These are phyloP conservation scores for Lactarius evosmus DNA, from an alignment of 768 basidiomycete species.

Conservation along the genomic window DNA sequence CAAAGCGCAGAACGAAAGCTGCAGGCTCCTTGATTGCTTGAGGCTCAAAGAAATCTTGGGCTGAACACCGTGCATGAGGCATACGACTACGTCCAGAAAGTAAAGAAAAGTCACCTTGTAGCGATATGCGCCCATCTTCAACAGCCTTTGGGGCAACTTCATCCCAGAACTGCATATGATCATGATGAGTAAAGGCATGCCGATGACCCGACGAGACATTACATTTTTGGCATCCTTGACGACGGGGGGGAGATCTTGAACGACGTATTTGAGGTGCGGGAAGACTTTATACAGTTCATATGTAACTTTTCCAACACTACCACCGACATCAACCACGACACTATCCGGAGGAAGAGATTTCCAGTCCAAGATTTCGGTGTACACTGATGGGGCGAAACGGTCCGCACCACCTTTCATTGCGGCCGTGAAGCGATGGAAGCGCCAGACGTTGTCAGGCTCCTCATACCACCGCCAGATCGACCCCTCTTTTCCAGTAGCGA, in stretches of 20 bases:
- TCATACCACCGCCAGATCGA: constrained; percentile 15
- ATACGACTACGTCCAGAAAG: not conserved
- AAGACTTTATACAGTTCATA: constrained; percentile 36
- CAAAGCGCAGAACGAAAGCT: constrained; percentile 29
- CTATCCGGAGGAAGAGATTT: constrained; percentile 31
- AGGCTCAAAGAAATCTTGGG: constrained; percentile 20
- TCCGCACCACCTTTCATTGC: constrained; percentile 12
- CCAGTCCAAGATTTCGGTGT: constrained; percentile 36
- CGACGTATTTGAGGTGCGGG: constrained; percentile 38
- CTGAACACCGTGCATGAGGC: constrained; percentile 2
- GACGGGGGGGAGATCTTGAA: constrained; percentile 35
- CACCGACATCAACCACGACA: constrained; percentile 42
- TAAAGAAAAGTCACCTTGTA: constrained; percentile 11
- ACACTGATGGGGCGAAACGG: constrained; percentile 1
- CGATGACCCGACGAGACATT: not conserved
- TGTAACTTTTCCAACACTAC: constrained; percentile 39
- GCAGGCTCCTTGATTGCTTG: constrained; percentile 29
- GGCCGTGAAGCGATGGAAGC: constrained; percentile 6
- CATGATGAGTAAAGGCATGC: not conserved
- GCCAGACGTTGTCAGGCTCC: constrained; percentile 11
- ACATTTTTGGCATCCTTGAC: constrained; percentile 14
- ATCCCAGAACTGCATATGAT: constrained; percentile 13
- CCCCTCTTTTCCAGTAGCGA: not conserved
- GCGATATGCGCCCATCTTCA: constrained; percentile 4
- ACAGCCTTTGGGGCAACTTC: constrained; percentile 3